Base-by-base conservation (phyloP, 2,329 filamentous ascomycete genomes). In the Penicillium expansum region DNA sequence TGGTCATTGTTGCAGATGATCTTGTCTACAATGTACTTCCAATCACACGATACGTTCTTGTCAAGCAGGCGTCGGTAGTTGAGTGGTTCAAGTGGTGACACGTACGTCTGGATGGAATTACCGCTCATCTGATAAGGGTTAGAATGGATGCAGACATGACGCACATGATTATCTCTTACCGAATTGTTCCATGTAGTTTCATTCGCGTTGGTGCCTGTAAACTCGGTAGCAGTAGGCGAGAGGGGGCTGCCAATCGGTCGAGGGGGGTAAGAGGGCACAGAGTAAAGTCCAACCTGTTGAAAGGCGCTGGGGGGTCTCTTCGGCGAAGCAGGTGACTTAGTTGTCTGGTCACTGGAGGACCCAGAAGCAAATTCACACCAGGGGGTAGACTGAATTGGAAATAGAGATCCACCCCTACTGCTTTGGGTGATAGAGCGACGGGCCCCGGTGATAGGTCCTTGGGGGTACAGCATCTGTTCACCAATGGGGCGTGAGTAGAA, bases 1-100 rank as follows among this genome's bases (percentile, higher is more conserved):
- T 99, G 94, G 71, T 99, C 94, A 74, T 99, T 97, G 79, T 92
- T 97, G 84, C 91, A 95, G 64, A 99, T 92, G 71, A 99, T 99
- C 81, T 97, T 97, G 79, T 99, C 93, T 54, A 99, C 94, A 67
- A 99, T 97, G 73, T 96, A 97, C 78, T 94, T 96, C 94, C 93
- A 99, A 79, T 99, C 95, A 78, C 93, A 97, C 69, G 90, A 96
- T 75, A 96, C 91, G 71, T 93, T 96, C 70, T 92, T 92, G 71
- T 99, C 94, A 45, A 97, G 85, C 38, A 99, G 83, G 55, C 92
- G 92, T 59, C 94, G 92, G 70, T 97, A 99, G 76, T 99, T 97
- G 68, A 97, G 83, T 11, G 93, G 94, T 75, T 99, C 94, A 7
- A 90, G 89, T 4, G 92, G 88, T 11, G 90, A 87, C 29, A 97